Evolutionary conservation across 1,284 basidiomycete genomes (phyloP).

Genomic region (Pascua sp.): DNA sequence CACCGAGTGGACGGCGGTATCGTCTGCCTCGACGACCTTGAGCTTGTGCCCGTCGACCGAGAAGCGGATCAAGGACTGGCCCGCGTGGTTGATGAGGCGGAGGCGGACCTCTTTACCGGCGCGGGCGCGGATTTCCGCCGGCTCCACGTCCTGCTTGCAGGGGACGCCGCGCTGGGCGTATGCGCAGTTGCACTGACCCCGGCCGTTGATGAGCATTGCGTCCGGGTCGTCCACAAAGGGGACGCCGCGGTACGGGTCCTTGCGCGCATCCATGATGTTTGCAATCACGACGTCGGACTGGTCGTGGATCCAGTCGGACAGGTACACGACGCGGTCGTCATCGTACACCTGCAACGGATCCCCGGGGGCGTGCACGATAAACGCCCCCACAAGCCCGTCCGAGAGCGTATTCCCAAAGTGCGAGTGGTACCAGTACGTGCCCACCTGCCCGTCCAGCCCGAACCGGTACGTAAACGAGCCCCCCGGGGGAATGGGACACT

Average conservation of each 20-base stretch:
- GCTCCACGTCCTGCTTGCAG: conserved; percentile 7
- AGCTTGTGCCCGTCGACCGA: conserved; percentile 33
- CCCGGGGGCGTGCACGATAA: conserved; percentile 28
- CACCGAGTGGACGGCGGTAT: conserved; percentile 24
- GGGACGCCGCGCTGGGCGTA: conserved; percentile 1
- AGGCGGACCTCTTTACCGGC: conserved; percentile 13
- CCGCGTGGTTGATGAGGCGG: conserved; percentile 26
- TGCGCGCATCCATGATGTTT: conserved; percentile 8
- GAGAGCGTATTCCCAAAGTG: conserved; percentile 32
- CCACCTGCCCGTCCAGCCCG: conserved; percentile 24
- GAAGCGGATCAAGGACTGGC: conserved; percentile 14
- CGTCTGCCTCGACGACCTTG: conserved; percentile 33
- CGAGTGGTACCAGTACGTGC: conserved; percentile 40
- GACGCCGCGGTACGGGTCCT: conserved; percentile 2
- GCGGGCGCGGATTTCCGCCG: background rate
- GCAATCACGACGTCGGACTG: conserved; percentile 20
- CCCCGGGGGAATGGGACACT: conserved; percentile 56
- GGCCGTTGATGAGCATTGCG: conserved; percentile 30
- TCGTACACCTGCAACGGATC: conserved; percentile 28
- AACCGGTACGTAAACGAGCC: conserved; percentile 54
- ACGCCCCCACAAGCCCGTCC: conserved; percentile 29
- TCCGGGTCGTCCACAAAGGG: conserved; percentile 21
- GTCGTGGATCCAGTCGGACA: conserved; percentile 33
- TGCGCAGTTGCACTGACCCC: conserved; percentile 14
- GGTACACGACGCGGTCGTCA: conserved; percentile 24